phyloP scores from a whole-genome alignment of 768 basidiomycete species.

The Pilatotrama ljubarskyi region DNA sequence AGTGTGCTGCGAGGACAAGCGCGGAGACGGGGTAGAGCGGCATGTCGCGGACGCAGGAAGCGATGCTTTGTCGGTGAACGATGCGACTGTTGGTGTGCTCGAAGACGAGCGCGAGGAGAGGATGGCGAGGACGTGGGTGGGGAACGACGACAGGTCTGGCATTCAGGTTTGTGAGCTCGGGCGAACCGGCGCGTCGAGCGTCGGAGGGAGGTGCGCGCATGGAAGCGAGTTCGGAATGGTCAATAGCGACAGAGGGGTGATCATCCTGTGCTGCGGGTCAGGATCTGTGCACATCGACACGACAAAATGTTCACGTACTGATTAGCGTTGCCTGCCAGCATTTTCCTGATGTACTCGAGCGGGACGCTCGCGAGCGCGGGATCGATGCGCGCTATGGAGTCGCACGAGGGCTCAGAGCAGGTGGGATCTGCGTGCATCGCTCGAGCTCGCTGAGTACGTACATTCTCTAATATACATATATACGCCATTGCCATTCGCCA shows the following conservation, averaged over 20 bases:
- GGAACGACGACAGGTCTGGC: constrained; percentile 11
- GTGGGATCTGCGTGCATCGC: too few relatives aligned
- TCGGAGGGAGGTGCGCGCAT: constrained; percentile 28
- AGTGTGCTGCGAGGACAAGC: constrained; percentile 67
- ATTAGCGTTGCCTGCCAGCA: constrained; percentile 29
- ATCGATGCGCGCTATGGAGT: constrained; percentile 55
- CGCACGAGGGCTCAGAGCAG: constrained; percentile 60
- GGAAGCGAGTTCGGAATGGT: constrained; percentile 30
- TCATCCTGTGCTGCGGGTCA: constrained; percentile 22
- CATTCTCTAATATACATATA: too few relatives aligned
- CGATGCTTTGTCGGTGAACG: constrained; percentile 26
- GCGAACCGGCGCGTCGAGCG: constrained; percentile 29
- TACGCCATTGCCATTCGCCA: too few relatives aligned
- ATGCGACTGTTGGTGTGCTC: constrained; percentile 30
- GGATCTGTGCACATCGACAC: not conserved
- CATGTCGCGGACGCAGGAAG: constrained; percentile 29
- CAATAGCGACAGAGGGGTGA: constrained; percentile 27
- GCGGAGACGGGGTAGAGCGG: constrained; percentile 69
- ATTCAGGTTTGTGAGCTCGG: constrained; percentile 25
- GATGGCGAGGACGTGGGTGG: constrained; percentile 15
- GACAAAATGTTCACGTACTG: constrained; percentile 19
- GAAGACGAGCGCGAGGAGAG: constrained; percentile 35
- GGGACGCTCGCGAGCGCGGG: constrained; percentile 56
- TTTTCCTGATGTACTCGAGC: constrained; percentile 61
- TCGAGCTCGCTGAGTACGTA: too few relatives aligned